phyloP scores from a whole-genome alignment of 768 basidiomycete species.

The Suillus placidus region DNA sequence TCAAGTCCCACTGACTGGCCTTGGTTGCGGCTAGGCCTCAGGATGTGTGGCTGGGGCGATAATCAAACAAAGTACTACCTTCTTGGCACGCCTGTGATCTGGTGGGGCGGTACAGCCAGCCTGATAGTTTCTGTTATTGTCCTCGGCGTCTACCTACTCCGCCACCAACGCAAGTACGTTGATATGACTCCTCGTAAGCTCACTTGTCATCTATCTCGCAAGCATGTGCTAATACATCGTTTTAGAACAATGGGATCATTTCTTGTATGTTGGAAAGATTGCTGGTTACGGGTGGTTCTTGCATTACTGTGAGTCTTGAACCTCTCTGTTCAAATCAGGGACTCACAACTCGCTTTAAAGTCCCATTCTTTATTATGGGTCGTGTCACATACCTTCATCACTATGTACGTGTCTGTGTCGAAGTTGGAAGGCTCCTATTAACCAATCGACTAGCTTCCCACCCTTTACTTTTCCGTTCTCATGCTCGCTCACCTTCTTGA shows the following conservation, averaged over 20 bases:
- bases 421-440: not conserved
- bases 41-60: constrained; percentile 98
- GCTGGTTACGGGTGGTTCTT: constrained; percentile 91
- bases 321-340: not conserved
- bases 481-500: constrained; percentile 91
- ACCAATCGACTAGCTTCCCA: constrained; percentile 68
- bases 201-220: constrained; percentile 18
- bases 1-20: constrained; percentile 95
- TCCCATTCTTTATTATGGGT: constrained; percentile 97
- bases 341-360: constrained; percentile 42
- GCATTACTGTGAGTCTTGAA: constrained; percentile 71
- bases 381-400: constrained; percentile 96
- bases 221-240: not conserved
- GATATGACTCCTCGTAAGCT: constrained; percentile 88
- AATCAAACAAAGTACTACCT: constrained; percentile 89
- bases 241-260: constrained; percentile 90
- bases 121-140: constrained; percentile 56
- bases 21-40: constrained; percentile 81
- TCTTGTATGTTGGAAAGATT: constrained; percentile 89
- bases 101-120: constrained; percentile 81
- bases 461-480: constrained; percentile 94
- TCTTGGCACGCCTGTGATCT: constrained; percentile 88
- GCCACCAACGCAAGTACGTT: constrained; percentile 84
- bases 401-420: constrained; percentile 62
- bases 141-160: constrained; percentile 71